These are phyloP conservation scores for Suillus variegatus DNA, from an alignment of 768 basidiomycete genomes.

Conservation along the genomic window DNA sequence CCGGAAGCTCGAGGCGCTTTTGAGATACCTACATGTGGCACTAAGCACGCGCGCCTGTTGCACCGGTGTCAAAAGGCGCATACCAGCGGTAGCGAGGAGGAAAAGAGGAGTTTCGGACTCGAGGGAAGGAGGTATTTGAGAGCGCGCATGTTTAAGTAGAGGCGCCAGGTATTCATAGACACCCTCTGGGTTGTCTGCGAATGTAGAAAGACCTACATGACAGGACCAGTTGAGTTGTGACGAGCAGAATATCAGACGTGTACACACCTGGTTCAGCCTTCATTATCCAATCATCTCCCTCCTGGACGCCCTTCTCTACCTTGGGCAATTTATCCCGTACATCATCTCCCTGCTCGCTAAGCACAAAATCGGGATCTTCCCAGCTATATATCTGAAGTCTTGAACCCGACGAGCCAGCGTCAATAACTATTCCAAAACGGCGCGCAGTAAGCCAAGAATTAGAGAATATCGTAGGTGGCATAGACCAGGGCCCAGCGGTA, in stretches of 20 bases:
- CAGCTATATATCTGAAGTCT: constrained; percentile 97
- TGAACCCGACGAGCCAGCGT: constrained; percentile 98
- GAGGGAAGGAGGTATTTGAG: constrained; percentile 84
- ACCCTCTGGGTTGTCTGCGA: constrained; percentile 65
- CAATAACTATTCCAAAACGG: constrained; percentile 92
- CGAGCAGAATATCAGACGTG: constrained; percentile 28
- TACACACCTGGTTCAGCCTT: constrained; percentile 88
- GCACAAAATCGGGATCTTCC: constrained; percentile 73
- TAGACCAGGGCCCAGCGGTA: constrained; percentile 31
- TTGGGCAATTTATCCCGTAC: constrained; percentile 66
- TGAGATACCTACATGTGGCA: constrained; percentile 76
- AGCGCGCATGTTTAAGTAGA: constrained; percentile 77
- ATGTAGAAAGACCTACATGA: constrained; percentile 79
- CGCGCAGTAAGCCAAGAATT: constrained; percentile 79
- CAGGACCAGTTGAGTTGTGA: neutral
- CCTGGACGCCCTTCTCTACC: constrained; percentile 88
- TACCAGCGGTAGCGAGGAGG: constrained; percentile 94
- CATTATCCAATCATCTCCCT: constrained; percentile 81
- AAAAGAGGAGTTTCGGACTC: constrained; percentile 88
- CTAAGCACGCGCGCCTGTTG: constrained; percentile 75
- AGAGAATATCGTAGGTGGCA: constrained; percentile 74
- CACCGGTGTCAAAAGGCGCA: constrained; percentile 78
- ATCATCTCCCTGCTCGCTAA: constrained; percentile 50
- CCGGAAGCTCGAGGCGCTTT: constrained; percentile 73
- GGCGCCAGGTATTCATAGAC: constrained; percentile 81